Conservation (phyloP, 768 basidiomycete species). For the Dioszegia crocea region DNA sequence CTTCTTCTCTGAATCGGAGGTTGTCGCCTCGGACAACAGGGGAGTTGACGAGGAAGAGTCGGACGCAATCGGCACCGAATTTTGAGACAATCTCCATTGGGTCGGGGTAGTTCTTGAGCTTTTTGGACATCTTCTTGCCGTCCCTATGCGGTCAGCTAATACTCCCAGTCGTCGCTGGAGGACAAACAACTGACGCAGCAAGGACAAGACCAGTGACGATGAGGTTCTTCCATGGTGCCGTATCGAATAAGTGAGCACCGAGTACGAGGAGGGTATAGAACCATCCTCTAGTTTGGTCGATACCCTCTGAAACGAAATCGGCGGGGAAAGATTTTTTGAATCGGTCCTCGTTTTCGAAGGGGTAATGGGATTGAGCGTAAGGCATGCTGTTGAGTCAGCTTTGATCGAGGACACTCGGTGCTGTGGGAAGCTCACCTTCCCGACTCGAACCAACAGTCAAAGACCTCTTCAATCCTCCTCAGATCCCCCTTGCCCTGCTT, state of each 20-base stretch:
- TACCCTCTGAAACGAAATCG: slow-evolving; percentile 95
- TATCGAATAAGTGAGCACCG: slow-evolving; percentile 89
- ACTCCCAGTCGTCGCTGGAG: not conserved
- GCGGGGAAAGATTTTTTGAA: slow-evolving; percentile 86
- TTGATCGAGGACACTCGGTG: no score
- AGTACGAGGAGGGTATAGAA: slow-evolving; percentile 97
- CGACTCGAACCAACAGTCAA: slow-evolving; percentile 99
- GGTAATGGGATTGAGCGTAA: slow-evolving; percentile 94
- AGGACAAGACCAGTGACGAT: slow-evolving; percentile 94
- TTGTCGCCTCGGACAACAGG: slow-evolving; percentile 98
- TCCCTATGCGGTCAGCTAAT: slow-evolving; percentile 57
- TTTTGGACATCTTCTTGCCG: slow-evolving; percentile 99
- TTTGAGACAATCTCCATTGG: slow-evolving; percentile 82
- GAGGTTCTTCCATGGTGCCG: slow-evolving; percentile 95
- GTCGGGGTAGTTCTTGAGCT: slow-evolving; percentile 92
- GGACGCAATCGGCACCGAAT: slow-evolving; percentile 92
- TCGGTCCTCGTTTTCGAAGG: slow-evolving; percentile 89
- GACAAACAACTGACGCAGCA: slow-evolving; percentile 64
- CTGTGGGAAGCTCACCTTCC: slow-evolving; percentile 83
- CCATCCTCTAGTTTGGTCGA: slow-evolving; percentile 99
- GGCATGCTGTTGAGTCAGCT: slow-evolving; percentile 70
- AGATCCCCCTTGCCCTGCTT: slow-evolving; percentile 77
- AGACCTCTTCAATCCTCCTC: slow-evolving; percentile 92
- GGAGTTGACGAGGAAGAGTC: slow-evolving; percentile 98
- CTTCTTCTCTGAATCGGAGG: slow-evolving; percentile 94